Conservation (phyloP, 495 filamentous ascomycete genomes). For the Lasiosphaeria hispida region DNA sequence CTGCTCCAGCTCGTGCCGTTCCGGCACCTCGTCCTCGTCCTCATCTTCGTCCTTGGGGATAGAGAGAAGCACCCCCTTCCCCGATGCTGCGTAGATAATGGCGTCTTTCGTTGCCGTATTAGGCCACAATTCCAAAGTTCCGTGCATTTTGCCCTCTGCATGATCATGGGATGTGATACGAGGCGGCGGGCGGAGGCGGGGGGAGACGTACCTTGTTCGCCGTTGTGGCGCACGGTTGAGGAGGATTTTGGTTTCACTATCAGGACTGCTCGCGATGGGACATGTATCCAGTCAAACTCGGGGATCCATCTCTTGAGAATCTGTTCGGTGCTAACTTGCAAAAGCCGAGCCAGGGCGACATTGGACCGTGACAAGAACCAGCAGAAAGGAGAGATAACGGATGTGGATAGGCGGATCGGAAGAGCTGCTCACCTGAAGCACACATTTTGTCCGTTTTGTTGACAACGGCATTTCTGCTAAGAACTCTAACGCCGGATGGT, state of each 20-base stretch:
- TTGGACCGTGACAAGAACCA: no score
- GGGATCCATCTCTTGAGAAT: neutral
- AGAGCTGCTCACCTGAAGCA: slow-evolving; percentile 41
- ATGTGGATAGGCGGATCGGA: no score
- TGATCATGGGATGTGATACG: neutral
- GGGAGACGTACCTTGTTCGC: slow-evolving; percentile 44
- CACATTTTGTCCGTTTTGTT: slow-evolving; percentile 58
- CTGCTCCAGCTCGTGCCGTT: slow-evolving; percentile 50
- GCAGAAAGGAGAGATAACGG: no score
- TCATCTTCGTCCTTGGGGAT: slow-evolving; percentile 39
- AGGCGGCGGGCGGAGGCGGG: neutral
- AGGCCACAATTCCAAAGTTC: neutral
- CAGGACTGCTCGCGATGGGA: slow-evolving; percentile 33
- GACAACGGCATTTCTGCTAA: slow-evolving; percentile 56
- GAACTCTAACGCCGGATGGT: slow-evolving; percentile 47
- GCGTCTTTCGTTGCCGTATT: slow-evolving; percentile 33
- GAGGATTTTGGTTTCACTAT: slow-evolving; percentile 41
- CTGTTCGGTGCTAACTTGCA: no score
- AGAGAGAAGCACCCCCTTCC: slow-evolving; percentile 40
- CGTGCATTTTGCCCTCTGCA: no score
- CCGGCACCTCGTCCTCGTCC: slow-evolving; percentile 39
- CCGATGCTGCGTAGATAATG: slow-evolving; percentile 46
- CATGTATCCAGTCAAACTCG: neutral
- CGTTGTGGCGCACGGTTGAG: slow-evolving; percentile 44
- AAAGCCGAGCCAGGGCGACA: no score